Evolutionary conservation across 345 rosid genomes (phyloP).

Genomic region (Syzygium aqueum): DNA sequence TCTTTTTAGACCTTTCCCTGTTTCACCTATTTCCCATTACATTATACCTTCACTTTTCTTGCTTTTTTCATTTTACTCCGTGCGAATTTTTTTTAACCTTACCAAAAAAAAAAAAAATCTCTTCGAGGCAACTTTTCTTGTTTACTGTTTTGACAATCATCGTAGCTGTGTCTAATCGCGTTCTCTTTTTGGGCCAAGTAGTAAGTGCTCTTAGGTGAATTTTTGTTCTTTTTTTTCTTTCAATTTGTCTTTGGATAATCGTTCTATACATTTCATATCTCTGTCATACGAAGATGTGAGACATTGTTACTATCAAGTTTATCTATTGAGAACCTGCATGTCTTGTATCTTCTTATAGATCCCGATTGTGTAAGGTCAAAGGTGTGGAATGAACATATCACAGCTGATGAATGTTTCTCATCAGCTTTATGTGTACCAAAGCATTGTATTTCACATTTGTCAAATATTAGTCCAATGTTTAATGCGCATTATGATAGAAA

Average conservation of each 20-base stretch:
- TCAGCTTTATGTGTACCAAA: background rate
- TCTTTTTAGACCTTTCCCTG: background rate
- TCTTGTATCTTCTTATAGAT: background rate
- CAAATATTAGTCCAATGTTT: background rate
- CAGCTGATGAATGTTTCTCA: background rate
- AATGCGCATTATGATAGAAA: background rate
- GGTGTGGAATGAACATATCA: background rate
- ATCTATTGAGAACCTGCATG: background rate
- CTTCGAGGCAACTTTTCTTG: background rate
- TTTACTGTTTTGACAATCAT: background rate
- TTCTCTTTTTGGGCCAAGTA: background rate
- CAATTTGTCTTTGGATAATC: background rate
- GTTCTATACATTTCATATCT: background rate
- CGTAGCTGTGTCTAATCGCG: background rate
- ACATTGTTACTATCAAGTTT: background rate
- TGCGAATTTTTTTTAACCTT: too few relatives aligned
- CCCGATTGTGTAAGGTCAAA: background rate
- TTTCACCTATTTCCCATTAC: background rate
- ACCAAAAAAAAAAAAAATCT: too few relatives aligned
- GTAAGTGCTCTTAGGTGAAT: background rate
- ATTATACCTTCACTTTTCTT: background rate
- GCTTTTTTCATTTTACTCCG: rapidly evolving
- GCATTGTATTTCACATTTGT: background rate
- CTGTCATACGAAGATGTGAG: background rate
- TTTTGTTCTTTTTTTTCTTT: background rate